Evolutionary conservation across 176 grass and related monocot genomes (phyloP), one percentile per base, ranked within the genome.

Genomic region (Typha latifolia): DNA sequence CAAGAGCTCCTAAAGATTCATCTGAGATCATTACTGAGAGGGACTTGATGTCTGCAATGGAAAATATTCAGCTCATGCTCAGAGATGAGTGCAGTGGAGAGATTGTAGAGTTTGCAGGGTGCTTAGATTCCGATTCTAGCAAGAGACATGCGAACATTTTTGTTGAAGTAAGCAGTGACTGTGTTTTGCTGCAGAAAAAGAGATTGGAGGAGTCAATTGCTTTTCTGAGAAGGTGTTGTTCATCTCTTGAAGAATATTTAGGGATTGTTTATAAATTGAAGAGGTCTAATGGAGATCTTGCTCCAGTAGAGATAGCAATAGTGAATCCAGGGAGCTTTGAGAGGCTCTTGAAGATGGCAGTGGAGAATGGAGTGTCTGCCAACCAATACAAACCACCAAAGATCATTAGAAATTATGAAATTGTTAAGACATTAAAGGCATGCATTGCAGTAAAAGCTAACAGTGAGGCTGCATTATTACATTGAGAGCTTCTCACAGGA

Each of bases 381-480:
- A 80, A 63, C 65, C 78, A 80, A 31, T 80, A 80, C 66, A 80
- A 74, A 19, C 78, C 78, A 51, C 64, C 70, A 18, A 80, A 74
- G 71, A 55, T 74, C 53, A 66, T 80, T 16, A 29, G 70, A 23
- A 66, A 63, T 43, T 5, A 6, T n/a, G 19, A 48, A 13, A 14
- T 74, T 26, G 20, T 69, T 18, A 27, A 80, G 50, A 12, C 68
- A 22, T 5, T 80, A 48, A 61, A 69, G 14, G 48, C 52, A 37
- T 74, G 64, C 43, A 27, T 53, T 19, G 64, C 34, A 37, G 34
- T 37, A 37, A 37, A 37, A 37, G 34, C 34, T 6, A 37, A 37
- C 34, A 37, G 34, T 37, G 34, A 5, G 34, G 2, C 34, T 37
- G 5, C 34, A 37, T 37, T 37, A 37, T 7, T 37, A 37, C 34